Evolutionary conservation across 306 rosid species (phyloP), one percentile per base, ranked within the genome.

Genomic region (Mimosa pudica): DNA sequence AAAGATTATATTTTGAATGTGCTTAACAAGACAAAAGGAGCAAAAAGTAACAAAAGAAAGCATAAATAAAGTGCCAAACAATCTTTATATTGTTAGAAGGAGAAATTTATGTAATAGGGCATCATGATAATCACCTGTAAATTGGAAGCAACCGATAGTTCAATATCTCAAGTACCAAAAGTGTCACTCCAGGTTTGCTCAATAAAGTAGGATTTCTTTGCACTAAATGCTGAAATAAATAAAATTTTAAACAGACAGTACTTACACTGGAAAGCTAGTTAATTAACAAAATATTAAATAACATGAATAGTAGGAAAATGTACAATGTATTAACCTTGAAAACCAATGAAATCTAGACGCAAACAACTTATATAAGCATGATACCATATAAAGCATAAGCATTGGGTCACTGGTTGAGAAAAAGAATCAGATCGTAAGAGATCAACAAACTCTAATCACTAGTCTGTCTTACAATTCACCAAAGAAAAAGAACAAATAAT

Each of bases 61-160:
- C n/a, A 58, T 45, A 75, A n/a, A 73, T 13, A 69, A 38, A 77
- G 42, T 73, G 48, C 47, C 45, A 52, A 70, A 71, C 73, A 51
- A 62, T 24, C 18, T 38, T 46, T 48, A 35, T 18, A 46, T 70
- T 45, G 7, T 45, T 49, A 42, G 55, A 41, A 57, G 66, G 80
- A 69, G 63, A 65, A 55, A 44, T 42, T 30, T 55, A 47, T 47
- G 51, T 13, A 6, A 63, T 66, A 54, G 77, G 18, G 44, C 57
- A 73, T 12, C 74, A 62, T 77, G 77, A 76, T 71, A 83, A 74
- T 84, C 83, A 93, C 98, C 99, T 95, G 90, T 95, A 95, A 71
- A 93, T 93, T 75, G 99, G 98, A 84, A 95, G 98, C 78, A 95
- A 85, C 72, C 99, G 90, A 76, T 95, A 95, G 92, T 95, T 95